phyloP scores from a whole-genome alignment of 2,329 filamentous ascomycete genomes.

The Gliomastix tumulicola region DNA sequence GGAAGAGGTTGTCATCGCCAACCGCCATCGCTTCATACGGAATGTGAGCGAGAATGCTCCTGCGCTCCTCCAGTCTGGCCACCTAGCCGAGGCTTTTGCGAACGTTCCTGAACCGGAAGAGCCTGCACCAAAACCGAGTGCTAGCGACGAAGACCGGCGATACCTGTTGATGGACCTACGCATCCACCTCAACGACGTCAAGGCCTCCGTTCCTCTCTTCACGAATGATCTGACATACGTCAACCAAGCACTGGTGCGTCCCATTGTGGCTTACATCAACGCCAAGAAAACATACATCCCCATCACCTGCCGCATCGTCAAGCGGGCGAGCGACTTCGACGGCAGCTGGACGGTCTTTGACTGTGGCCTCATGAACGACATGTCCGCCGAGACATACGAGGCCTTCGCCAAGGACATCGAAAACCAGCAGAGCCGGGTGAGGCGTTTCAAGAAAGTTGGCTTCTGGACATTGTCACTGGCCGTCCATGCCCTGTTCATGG shows the following conservation, averaged over 20 bases:
- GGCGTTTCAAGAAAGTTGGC: constrained; percentile 89
- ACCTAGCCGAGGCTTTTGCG: constrained; percentile 20
- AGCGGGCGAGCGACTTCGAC: constrained; percentile 82
- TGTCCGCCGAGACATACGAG: constrained; percentile 88
- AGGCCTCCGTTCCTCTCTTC: constrained; percentile 87
- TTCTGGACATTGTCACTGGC: constrained; percentile 93
- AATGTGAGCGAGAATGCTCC: constrained; percentile 25
- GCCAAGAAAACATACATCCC: constrained; percentile 92
- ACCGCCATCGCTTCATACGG: constrained; percentile 57
- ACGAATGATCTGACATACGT: constrained; percentile 88
- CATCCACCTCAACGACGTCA: constrained; percentile 92
- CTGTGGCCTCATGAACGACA: constrained; percentile 87
- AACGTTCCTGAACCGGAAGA: constrained; percentile 5
- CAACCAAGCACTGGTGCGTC: constrained; percentile 89
- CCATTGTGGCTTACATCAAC: constrained; percentile 98
- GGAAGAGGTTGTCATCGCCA: constrained; percentile 82
- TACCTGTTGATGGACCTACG: constrained; percentile 91
- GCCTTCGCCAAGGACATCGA: constrained; percentile 90
- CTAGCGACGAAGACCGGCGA: constrained; percentile 53
- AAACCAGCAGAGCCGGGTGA: constrained; percentile 77
- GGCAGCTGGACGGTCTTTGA: constrained; percentile 94
- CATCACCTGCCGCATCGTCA: constrained; percentile 89
- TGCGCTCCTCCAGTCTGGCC: constrained; percentile 19
- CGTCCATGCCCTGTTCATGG: constrained; percentile 89
- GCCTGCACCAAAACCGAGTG: constrained; percentile 4